A percentile compares a stretch with the other conserved stretches of the same genome.
Evolutionary conservation across 257 asterid species (phyloP).

Genomic region (Ligustrum vulgare): DNA sequence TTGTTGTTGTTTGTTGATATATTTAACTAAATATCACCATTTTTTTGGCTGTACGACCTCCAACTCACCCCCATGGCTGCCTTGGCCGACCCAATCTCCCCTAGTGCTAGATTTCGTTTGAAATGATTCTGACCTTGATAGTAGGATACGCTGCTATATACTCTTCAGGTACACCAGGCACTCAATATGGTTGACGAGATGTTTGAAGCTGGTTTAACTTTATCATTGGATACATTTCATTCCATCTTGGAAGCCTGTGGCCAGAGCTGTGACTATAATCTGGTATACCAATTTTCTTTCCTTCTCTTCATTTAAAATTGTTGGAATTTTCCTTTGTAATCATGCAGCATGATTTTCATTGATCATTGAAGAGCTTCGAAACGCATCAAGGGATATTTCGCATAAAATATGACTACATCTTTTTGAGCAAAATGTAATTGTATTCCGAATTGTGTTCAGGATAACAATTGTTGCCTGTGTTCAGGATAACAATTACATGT

Average conservation of each 20-base stretch:
- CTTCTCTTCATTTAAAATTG: constrained; percentile 17
- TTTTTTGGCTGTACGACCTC: constrained; percentile 9
- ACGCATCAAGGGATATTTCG: not conserved
- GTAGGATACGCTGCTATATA: constrained; percentile 23
- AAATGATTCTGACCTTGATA: constrained; percentile 1
- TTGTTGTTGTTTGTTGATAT: not conserved
- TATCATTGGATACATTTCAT: constrained; percentile 57
- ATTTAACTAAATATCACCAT: not conserved
- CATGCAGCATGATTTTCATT: constrained; percentile 21
- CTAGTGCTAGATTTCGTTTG: constrained; percentile 12
- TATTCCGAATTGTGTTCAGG: not conserved
- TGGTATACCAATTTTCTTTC: constrained; percentile 50
- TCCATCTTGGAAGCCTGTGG: constrained; percentile 64
- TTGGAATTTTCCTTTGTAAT: constrained; percentile 6
- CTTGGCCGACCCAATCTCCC: constrained; percentile 1
- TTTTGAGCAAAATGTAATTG: not conserved
- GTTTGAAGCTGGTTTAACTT: constrained; percentile 44
- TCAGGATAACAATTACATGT: not conserved
- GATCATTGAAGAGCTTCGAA: constrained; percentile 9
- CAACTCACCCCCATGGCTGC: constrained; percentile 1
- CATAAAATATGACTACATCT: not conserved
- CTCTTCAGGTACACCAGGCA: constrained; percentile 71
- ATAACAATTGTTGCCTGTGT: not conserved
- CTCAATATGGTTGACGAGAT: constrained; percentile 61
- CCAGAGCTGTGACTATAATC: constrained; percentile 67